Base-by-base conservation (phyloP, 257 asterid species). In the Gentiana straminea region DNA sequence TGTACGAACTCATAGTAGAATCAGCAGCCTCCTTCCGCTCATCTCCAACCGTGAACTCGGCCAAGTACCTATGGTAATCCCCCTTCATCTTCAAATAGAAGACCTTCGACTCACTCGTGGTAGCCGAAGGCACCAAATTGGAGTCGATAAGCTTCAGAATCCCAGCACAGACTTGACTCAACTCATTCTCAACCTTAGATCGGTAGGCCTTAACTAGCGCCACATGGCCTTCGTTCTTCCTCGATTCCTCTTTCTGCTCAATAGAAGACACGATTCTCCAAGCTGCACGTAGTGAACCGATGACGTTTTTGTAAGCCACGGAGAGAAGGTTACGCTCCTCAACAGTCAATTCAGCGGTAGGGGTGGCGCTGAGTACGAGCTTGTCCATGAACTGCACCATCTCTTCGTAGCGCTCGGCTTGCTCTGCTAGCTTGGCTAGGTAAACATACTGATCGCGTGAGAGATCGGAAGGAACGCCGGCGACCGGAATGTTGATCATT, bases 331-430 rank as follows among this genome's bases (percentile, higher is more conserved):
- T 76, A 3, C 81, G 69, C 60, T 76, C 81, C 57, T 76, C 81
- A 37, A 76, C 75, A 5, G 81, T 76, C 32, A 76, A 70, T 43
- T 76, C 81, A 15, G 69, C 58, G 46, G 49, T n/a, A 1, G 81
- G 81, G 1, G 78, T 75, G 5, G 70, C 68, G 11, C 57, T 45
- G 33, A 76, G 66, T 11, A 76, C 81, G 1, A 76, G 73, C 56
- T 72, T 76, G 73, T 76, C 75, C 81, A 76, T 76, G 75, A 65
- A 76, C 53, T 65, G 63, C n/a, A 76, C 81, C 81, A 76, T 76
- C 62, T 76, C 81, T 41, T 76, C 81, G 56, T 76, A 76, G 6
- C 81, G 73, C 54, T 76, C 81, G 33, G 81, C 81, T 64, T 76
- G 81, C 60, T 76, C 81, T 15, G 81, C 78, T 5, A 76, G 77